phyloP scores from a whole-genome alignment of 768 basidiomycete species.

The Phallus indusiatus region DNA sequence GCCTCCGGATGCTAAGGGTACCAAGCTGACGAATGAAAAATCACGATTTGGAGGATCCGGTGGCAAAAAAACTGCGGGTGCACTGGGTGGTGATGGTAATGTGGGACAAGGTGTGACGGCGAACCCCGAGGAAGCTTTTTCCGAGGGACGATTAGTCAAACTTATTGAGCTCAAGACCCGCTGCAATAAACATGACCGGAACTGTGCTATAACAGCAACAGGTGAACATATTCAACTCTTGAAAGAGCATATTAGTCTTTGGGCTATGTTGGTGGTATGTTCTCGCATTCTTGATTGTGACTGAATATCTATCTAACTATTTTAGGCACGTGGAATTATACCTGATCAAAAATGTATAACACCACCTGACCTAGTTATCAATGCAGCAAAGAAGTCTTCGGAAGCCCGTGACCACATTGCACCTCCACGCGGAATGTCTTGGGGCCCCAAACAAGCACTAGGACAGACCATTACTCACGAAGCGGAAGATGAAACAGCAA shows the following conservation, averaged over 20 bases:
- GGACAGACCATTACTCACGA: neutral
- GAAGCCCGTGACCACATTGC: neutral
- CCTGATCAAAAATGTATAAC: neutral
- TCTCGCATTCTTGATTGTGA: neutral
- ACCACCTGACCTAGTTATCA: neutral
- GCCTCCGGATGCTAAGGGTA: no score
- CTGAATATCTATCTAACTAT: neutral
- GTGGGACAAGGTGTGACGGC: slow-evolving; percentile 2
- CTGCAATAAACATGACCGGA: no score
- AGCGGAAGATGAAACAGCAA: neutral
- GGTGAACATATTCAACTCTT: no score
- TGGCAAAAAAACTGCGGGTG: no score
- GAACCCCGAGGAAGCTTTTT: no score
- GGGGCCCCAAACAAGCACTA: neutral
- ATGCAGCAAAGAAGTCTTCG: neutral
- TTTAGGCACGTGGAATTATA: neutral
- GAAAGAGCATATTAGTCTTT: neutral
- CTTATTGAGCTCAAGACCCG: no score
- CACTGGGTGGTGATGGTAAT: no score
- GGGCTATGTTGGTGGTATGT: neutral
- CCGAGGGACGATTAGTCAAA: no score
- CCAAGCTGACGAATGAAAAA: no score
- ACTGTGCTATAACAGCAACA: no score
- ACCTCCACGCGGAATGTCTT: neutral
- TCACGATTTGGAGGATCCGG: no score